Base-by-base conservation (phyloP, 2,329 filamentous ascomycete genomes). In the Cercospora zeae-maydis region DNA sequence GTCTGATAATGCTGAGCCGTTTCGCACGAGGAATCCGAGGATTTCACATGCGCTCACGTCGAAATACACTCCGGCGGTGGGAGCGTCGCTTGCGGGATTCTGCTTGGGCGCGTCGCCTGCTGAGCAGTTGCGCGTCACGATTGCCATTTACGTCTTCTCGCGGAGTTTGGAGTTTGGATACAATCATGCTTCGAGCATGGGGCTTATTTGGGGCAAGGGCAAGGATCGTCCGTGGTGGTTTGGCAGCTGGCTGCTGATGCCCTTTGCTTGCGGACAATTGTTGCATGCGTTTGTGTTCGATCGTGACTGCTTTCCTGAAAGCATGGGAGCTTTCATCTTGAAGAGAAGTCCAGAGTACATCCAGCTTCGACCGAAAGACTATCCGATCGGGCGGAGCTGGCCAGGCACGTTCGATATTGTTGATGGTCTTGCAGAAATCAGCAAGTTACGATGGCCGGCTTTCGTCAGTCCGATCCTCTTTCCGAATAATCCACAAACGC, bases 381-480 rank as follows among this genome's bases (percentile, higher is more conserved):
- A 91, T 70, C 88, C 92, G 0, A 87, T 91, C 0, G 79, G 82
- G 37, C 79, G 91, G 27, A 79, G 81, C 33, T 98, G 93, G 93
- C 95, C 93, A 1, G 81, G 80, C 42, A 83, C 87, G 1, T 86
- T 88, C 71, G 85, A 92, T 64, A 88, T 97, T 30, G 86, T 96
- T 10, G 90, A 96, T 68, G 92, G 86, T 53, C 78, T 99, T 14
- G 91, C 88, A 3, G 84, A 89, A 69, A 93, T 97, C 80, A 91
- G 92, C 14, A 84, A 84, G 67, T 82, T 93, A 21, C 86, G 86
- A 73, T 97, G 93, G 91, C 93, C 93, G 83, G 89, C 88, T 0
- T 96, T 92, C 75, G 83, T 90, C 56, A 93, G 91, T 0, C 93
- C 93, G 0, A 93, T 92, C 42, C 84, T 97, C 62, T 96, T 96